A percentile compares a stretch with the other conserved stretches of the same genome.
Evolutionary conservation across 768 basidiomycete species (phyloP).

Genomic region (Symmetrospora coprosmae): DNA sequence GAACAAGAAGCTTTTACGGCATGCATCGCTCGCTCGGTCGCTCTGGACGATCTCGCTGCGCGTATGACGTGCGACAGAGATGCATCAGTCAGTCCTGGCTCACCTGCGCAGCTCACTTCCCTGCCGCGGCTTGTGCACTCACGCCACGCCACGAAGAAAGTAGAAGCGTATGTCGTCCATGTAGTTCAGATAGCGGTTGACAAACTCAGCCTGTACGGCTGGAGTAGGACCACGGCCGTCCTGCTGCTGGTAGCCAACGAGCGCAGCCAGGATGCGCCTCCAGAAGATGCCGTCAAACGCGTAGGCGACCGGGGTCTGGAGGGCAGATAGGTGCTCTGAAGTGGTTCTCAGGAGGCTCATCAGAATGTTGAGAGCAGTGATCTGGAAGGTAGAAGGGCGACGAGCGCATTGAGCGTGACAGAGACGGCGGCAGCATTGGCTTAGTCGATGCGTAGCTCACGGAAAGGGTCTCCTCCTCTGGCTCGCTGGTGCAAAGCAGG

Average conservation of each 20-base stretch:
- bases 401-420: too few relatives aligned
- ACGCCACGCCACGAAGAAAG: conserved; percentile 57
- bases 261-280: conserved; percentile 37
- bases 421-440: too few relatives aligned
- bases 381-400: conserved; percentile 40
- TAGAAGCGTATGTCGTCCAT: conserved; percentile 78
- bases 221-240: too few relatives aligned
- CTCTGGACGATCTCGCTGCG: too few relatives aligned
- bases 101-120: too few relatives aligned
- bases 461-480: conserved; percentile 49
- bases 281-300: conserved; percentile 35
- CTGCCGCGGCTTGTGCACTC: too few relatives aligned
- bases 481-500: conserved; percentile 59
- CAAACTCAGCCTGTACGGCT: conserved; percentile 48
- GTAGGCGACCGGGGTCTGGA: conserved; percentile 59
- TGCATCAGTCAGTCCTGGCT: too few relatives aligned
- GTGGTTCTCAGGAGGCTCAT: conserved; percentile 64
- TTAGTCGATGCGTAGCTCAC: not conserved
- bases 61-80: too few relatives aligned
- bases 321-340: conserved; percentile 51
- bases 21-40: too few relatives aligned
- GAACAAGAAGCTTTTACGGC: conserved; percentile 49
- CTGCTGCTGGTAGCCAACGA: conserved; percentile 38
- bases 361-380: conserved; percentile 56
- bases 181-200: conserved; percentile 59